Conservation (phyloP, 164 flowering plant species). For the Macadamia integrifolia region DNA sequence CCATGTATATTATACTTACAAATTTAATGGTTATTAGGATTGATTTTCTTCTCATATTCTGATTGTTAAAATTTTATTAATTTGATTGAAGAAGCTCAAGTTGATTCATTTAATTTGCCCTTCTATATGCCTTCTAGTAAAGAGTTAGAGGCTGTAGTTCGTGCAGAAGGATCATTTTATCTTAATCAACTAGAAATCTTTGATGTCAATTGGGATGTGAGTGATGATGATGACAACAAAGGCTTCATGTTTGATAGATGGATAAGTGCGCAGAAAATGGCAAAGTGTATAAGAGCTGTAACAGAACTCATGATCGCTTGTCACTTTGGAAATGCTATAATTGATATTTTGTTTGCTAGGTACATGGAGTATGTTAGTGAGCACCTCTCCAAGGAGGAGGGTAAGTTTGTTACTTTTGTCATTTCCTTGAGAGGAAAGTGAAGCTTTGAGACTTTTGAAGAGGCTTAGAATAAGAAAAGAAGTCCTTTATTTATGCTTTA, state of each 20-base stretch:
- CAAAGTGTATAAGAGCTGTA: slow-evolving; percentile 10
- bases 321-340: slow-evolving; percentile 15
- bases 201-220: slow-evolving; percentile 8
- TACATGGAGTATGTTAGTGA: not conserved
- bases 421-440: slow-evolving; percentile 9
- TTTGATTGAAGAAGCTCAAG: not conserved
- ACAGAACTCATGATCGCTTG: slow-evolving; percentile 9
- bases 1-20: not conserved
- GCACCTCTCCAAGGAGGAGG: not conserved
- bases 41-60: not conserved
- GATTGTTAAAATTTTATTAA: not conserved
- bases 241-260: not conserved
- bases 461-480: too few relatives aligned
- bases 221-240: not conserved
- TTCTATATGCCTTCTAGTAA: not conserved
- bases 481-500: too few relatives aligned
- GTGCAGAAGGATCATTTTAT: slow-evolving; percentile 4
- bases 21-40: not conserved
- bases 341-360: slow-evolving; percentile 9
- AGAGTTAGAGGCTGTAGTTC: not conserved
- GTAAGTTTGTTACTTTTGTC: not conserved
- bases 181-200: slow-evolving; percentile 2
- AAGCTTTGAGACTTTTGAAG: too few relatives aligned
- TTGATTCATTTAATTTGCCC: slow-evolving; percentile 10
- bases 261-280: not conserved